These are phyloP conservation scores for Bipolaris gigantea DNA, from an alignment of 2,329 filamentous ascomycete genomes.

Conservation along the genomic window DNA sequence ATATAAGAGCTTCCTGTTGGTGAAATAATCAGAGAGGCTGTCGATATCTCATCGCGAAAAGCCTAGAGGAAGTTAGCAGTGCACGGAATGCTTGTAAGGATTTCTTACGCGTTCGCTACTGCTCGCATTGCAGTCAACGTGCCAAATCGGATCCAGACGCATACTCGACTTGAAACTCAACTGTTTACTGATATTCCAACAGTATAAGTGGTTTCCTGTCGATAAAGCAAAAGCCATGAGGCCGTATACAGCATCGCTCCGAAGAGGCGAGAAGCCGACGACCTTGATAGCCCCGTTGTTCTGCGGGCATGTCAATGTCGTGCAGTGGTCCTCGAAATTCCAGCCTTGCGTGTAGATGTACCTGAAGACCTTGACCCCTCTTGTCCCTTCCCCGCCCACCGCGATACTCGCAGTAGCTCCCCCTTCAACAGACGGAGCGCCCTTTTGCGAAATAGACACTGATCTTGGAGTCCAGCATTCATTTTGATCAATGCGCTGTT, in stretches of 20 bases:
- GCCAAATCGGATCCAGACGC: slow-evolving; percentile 8
- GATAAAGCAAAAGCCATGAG: slow-evolving; percentile 22
- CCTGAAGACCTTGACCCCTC: slow-evolving; percentile 23
- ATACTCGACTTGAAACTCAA: background rate
- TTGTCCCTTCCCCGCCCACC: slow-evolving; percentile 25
- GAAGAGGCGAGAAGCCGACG: slow-evolving; percentile 21
- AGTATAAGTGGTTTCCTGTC: slow-evolving; percentile 20
- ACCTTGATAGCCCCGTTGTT: slow-evolving; percentile 19
- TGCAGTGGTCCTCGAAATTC: slow-evolving; percentile 10
- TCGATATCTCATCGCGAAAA: slow-evolving; percentile 19
- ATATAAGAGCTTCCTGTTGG: slow-evolving; percentile 20
- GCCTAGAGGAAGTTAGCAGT: slow-evolving; percentile 14
- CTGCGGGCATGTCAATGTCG: slow-evolving; percentile 15
- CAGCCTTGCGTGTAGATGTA: slow-evolving; percentile 15
- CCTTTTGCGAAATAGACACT: slow-evolving; percentile 18
- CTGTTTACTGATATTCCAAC: slow-evolving; percentile 15
- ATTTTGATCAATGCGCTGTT: slow-evolving; percentile 14
- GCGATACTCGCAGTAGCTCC: slow-evolving; percentile 19
- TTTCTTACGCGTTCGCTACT: slow-evolving; percentile 17
- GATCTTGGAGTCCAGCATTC: slow-evolving; percentile 22
- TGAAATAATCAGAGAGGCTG: slow-evolving; percentile 17
- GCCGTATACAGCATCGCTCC: slow-evolving; percentile 1
- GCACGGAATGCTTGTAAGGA: background rate
- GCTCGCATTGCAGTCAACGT: slow-evolving; percentile 12
- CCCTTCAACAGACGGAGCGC: slow-evolving; percentile 1